Conservation (phyloP, 306 rosid species). For the Quercus gilva region DNA sequence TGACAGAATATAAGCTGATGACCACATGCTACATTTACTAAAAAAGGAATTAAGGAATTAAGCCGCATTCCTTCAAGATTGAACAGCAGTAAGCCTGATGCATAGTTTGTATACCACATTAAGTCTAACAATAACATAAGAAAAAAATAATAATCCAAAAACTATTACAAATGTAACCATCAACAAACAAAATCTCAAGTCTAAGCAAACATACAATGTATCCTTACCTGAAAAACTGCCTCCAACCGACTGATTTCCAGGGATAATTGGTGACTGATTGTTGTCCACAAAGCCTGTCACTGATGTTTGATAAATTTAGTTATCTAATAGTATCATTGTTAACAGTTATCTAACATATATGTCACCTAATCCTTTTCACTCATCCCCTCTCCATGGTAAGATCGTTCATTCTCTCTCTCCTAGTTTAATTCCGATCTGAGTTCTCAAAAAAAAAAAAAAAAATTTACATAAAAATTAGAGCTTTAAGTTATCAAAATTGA, state of each 20-base stretch:
- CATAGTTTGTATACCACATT: neutral
- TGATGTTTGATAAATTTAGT: neutral
- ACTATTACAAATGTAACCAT: neutral
- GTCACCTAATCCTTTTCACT: too few species aligned
- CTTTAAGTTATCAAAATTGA: too few species aligned
- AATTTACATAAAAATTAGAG: too few species aligned
- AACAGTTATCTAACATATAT: too few species aligned
- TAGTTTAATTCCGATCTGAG: too few species aligned
- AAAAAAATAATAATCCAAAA: neutral
- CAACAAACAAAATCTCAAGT: neutral
- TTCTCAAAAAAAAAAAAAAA: too few species aligned
- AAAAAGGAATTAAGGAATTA: neutral
- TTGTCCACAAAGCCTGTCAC: conserved; percentile 23
- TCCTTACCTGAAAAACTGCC: conserved; percentile 39
- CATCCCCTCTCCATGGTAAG: too few species aligned
- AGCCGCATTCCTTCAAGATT: neutral
- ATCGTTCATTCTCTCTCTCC: too few species aligned
- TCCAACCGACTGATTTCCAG: conserved; percentile 22
- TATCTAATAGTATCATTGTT: too few species aligned
- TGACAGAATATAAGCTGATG: neutral
- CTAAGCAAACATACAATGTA: conserved; percentile 1
- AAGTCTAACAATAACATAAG: neutral
- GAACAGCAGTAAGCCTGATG: neutral
- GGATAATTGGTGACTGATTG: conserved; percentile 26
- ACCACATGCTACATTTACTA: neutral